Evolutionary conservation across 345 rosid genomes (phyloP), one percentile per base, ranked within the genome.

Genomic region (Gossypium stocksii): DNA sequence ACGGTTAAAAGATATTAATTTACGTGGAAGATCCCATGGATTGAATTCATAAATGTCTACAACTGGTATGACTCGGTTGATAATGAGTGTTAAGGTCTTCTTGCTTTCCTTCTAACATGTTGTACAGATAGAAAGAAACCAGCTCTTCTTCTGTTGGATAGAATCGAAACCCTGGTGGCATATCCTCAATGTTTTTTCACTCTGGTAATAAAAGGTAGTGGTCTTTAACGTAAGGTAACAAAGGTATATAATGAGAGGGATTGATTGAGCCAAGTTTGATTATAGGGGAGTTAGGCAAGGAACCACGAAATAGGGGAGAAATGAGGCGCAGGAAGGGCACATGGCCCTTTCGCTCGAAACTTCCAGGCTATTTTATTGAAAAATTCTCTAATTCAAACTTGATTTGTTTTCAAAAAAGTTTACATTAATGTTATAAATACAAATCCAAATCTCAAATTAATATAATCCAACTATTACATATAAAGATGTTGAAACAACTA

Each of bases 131-230:
- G 56, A 84, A 87, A 3, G 84, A 68, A 17, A 89, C 76, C 53
- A 87, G 46, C 77, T 87, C 93, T 25, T 69, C 85, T 54, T 89
- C 90, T 0, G 90, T 89, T 3, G 93, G 93, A 76, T 80, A 87
- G 68, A 87, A 89, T 2, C 90, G 81, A 82, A 79, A 86, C 22
- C 91, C 85, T 9, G 86, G 89, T 9, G 86, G 83, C 77, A 80
- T 48, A 74, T 79, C 80, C 65, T 79, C 80, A 46, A 63, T 80
- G 80, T 61, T 38, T 23, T 29, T 53, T 22, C 53, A 45, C 71
- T 1, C 10, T 53, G 56, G 7, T 2, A 49, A 13, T 23, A 19
- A 46, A 66, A 22, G 3, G 3, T 46, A 1, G 11, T 14, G 63
- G 38, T 23, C 17, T 11, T 23, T 20, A 59, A 23, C n/a, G 17